phyloP scores from a whole-genome alignment of 331 rosid species.

The Quercus lobata region DNA sequence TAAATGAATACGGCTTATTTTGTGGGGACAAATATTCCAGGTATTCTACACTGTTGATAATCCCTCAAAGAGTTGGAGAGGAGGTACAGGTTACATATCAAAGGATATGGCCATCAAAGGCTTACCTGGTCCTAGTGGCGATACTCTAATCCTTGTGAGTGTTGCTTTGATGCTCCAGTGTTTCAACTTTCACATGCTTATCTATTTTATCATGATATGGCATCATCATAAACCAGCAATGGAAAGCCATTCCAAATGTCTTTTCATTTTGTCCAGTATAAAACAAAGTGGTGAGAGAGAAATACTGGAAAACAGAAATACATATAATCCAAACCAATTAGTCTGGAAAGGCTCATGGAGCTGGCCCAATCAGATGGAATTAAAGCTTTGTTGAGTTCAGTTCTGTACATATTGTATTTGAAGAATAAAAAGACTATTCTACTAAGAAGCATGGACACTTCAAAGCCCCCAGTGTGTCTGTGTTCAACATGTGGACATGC shows the following conservation, averaged over 20 bases:
- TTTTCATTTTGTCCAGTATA: neutral
- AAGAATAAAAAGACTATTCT: too few relatives aligned
- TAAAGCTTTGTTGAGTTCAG: neutral
- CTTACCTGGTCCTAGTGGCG: conserved; percentile 77
- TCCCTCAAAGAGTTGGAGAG: conserved; percentile 84
- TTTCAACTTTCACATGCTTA: neutral
- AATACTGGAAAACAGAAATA: neutral
- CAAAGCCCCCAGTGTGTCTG: too few relatives aligned
- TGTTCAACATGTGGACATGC: too few relatives aligned
- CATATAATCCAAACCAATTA: neutral
- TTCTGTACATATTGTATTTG: too few relatives aligned
- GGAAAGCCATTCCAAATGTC: neutral
- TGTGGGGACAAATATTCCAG: conserved; percentile 31
- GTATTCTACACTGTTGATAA: conserved; percentile 72
- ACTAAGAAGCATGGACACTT: too few relatives aligned
- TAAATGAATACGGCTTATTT: neutral
- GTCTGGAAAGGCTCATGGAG: neutral
- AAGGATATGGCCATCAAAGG: conserved; percentile 83
- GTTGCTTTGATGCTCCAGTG: conserved; percentile 5
- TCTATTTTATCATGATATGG: neutral
- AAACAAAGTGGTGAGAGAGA: too few relatives aligned
- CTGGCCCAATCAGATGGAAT: neutral
- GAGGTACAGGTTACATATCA: conserved; percentile 80
- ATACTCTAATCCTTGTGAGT: conserved; percentile 85
- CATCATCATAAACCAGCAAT: neutral